These are phyloP conservation scores for Urochloa ruziziensis DNA, from an alignment of 176 grass and related monocot genomes.

Conservation along the genomic window DNA sequence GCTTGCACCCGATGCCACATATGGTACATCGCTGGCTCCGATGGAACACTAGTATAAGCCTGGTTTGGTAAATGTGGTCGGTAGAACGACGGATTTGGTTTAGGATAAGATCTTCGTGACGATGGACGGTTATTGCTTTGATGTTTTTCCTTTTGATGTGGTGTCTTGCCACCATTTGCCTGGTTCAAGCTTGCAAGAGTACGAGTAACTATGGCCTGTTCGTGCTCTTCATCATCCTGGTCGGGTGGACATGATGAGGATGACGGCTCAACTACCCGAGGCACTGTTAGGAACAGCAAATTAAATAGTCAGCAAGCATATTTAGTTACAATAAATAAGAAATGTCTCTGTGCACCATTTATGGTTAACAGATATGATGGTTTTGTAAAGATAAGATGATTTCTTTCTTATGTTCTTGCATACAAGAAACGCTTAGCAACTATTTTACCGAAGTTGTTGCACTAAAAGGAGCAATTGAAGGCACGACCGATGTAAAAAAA, in stretches of 20 bases:
- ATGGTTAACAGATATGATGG: neutral
- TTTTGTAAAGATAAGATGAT: neutral
- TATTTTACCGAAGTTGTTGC: neutral
- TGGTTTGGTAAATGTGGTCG: conserved; percentile 40
- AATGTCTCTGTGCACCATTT: neutral
- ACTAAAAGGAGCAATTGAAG: neutral
- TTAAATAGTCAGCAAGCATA: conserved; percentile 19
- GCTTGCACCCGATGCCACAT: conserved; percentile 57
- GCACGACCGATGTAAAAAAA: neutral
- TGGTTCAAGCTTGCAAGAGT: conserved; percentile 65
- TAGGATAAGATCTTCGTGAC: conserved; percentile 36
- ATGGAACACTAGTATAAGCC: conserved; percentile 40
- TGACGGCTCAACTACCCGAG: conserved; percentile 39
- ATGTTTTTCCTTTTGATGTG: conserved; percentile 40
- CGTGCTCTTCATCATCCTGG: conserved; percentile 55
- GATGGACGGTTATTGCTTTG: conserved; percentile 23
- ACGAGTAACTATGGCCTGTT: conserved; percentile 54
- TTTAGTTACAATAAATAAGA: conserved; percentile 5
- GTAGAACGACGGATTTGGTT: conserved; percentile 39
- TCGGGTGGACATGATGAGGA: conserved; percentile 37
- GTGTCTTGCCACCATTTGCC: conserved; percentile 25
- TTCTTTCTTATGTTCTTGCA: neutral
- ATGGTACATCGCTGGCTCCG: conserved; percentile 59
- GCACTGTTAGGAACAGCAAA: conserved; percentile 45
- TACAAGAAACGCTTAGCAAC: neutral